Percentiles rank a stretch among this genome's conserved stretches.
phyloP scores from a whole-genome alignment of 352 stramenopile species.

The Phytophthora tentaculata region DNA sequence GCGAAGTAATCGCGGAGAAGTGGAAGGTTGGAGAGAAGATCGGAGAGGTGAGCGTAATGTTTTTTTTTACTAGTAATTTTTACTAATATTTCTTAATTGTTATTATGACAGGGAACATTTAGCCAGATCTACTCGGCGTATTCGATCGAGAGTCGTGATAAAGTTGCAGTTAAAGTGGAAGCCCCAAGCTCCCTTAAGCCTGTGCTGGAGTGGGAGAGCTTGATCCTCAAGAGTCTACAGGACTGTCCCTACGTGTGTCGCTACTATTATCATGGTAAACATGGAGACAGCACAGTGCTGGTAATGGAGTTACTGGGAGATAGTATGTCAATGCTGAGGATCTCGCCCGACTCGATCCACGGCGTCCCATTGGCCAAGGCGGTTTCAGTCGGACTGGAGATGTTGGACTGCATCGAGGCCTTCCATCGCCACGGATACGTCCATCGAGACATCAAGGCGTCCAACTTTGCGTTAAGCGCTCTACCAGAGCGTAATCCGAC shows the following conservation, averaged over 20 bases:
- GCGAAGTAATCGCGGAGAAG: conserved; percentile 81
- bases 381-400: conserved; percentile 80
- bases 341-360: conserved; percentile 80
- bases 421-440: conserved; percentile 89
- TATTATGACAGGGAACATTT: conserved; percentile 69
- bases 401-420: conserved; percentile 89
- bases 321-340: conserved; percentile 89
- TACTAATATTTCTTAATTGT: conserved; percentile 6
- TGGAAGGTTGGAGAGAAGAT: conserved; percentile 91
- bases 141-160: conserved; percentile 70
- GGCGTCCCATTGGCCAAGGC: conserved; percentile 75
- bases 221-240: conserved; percentile 87
- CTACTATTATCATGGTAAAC: conserved; percentile 88
- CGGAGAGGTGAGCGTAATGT: conserved; percentile 58
- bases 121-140: conserved; percentile 91
- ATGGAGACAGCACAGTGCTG: conserved; percentile 86
- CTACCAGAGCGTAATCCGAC: conserved; percentile 42
- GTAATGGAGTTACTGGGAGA: conserved; percentile 90
- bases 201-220: conserved; percentile 89
- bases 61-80: conserved; percentile 6
- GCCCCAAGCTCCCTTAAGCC: conserved; percentile 86
- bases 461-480: conserved; percentile 83
- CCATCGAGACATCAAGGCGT: conserved; percentile 91
- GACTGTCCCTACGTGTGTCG: conserved; percentile 84
- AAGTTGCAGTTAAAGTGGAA: conserved; percentile 88